Percentiles rank a stretch among this genome's conserved stretches.
phyloP scores from a whole-genome alignment of 768 basidiomycete genomes.

The Mycena vitilis region DNA sequence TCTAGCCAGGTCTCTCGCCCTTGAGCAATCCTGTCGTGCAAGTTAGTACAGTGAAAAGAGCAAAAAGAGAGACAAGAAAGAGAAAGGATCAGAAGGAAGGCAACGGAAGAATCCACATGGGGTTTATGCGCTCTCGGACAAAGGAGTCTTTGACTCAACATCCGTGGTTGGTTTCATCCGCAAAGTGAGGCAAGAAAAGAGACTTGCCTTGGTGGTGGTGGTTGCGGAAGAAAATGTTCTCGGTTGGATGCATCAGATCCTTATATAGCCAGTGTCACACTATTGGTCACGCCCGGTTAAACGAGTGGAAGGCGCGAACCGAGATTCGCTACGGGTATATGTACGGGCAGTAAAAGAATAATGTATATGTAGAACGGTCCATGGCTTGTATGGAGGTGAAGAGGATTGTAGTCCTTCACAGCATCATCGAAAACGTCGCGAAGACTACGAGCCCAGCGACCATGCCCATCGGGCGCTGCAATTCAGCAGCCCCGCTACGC shows the following conservation, averaged over 20 bases:
- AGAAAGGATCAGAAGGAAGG: constrained; percentile 66
- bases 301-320: constrained; percentile 12
- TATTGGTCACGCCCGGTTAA: background rate
- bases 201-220: constrained; percentile 25
- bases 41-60: constrained; percentile 10
- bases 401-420: constrained; percentile 13
- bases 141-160: constrained; percentile 45
- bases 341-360: constrained; percentile 23
- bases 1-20: background rate
- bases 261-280: constrained; percentile 6
- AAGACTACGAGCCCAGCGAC: constrained; percentile 26
- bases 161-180: constrained; percentile 48
- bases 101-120: constrained; percentile 73
- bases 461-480: constrained; percentile 27
- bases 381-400: background rate
- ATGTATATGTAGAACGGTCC: constrained; percentile 27
- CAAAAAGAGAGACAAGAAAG: constrained; percentile 40
- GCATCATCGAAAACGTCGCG: constrained; percentile 26
- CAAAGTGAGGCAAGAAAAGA: constrained; percentile 14
- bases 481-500: constrained; percentile 27
- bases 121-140: constrained; percentile 51
- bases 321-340: constrained; percentile 22
- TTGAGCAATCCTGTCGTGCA: background rate
- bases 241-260: background rate
- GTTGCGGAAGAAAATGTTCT: constrained; percentile 7